These are phyloP conservation scores for Gracilaria gracilis DNA, from an alignment of 23 red algal genomes.

Conservation along the genomic window DNA sequence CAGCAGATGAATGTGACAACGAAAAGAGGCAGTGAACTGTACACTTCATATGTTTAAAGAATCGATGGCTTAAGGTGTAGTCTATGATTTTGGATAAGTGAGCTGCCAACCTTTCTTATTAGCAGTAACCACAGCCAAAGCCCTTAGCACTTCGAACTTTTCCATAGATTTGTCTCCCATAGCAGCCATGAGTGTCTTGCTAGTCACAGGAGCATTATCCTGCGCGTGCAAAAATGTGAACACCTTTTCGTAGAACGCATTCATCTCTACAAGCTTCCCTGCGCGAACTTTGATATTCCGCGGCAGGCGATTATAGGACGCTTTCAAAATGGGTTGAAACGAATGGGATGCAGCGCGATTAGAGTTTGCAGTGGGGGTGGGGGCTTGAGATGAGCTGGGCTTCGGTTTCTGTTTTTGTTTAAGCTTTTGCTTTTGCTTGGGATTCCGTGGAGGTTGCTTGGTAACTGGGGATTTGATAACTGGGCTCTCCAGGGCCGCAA, in stretches of 20 bases:
- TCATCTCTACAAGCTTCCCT: conserved; percentile 52
- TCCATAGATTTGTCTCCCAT: conserved; percentile 27
- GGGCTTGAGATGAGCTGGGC: neutral
- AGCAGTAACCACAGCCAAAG: conserved; percentile 35
- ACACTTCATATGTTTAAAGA: neutral
- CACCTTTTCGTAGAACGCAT: conserved; percentile 67
- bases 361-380: neutral
- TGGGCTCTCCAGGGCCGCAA: neutral
- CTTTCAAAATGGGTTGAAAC: conserved; percentile 48
- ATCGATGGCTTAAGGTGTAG: neutral
- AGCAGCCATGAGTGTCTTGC: conserved; percentile 34
- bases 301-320: conserved; percentile 59
- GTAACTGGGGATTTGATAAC: neutral
- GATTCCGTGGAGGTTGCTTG: neutral
- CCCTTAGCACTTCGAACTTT: conserved; percentile 59
- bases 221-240: conserved; percentile 26
- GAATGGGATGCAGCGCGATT: neutral
- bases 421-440: conserved; percentile 7
- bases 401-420: neutral
- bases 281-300: conserved; percentile 64
- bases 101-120: conserved; percentile 65
- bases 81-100: conserved; percentile 26
- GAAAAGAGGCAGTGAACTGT: neutral
- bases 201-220: conserved; percentile 6
- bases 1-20: no score